Conservation (phyloP, 768 basidiomycete species). For the Pleurotus eryngii region DNA sequence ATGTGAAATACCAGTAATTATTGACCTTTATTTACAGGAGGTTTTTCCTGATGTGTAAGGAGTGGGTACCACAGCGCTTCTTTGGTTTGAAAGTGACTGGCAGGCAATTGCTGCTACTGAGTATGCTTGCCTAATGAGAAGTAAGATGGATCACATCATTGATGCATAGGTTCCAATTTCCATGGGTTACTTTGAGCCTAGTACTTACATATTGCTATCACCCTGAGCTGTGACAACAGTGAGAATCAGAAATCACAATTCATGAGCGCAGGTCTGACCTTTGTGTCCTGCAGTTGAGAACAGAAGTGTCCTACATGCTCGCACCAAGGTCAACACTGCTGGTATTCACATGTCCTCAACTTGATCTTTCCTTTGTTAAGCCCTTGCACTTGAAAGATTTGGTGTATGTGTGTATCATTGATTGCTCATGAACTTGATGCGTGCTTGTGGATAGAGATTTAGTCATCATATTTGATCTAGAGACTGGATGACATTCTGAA, state of each 20-base stretch:
- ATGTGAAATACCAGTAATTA: too few relatives aligned
- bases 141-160: slow-evolving; percentile 25
- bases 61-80: slow-evolving; percentile 42
- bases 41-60: too few relatives aligned
- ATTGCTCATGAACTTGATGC: too few relatives aligned
- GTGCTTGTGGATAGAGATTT: too few relatives aligned
- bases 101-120: slow-evolving; percentile 28
- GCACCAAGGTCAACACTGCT: slow-evolving; percentile 30
- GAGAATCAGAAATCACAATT: too few relatives aligned
- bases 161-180: slow-evolving; percentile 23
- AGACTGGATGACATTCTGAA: too few relatives aligned
- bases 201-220: too few relatives aligned
- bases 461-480: too few relatives aligned
- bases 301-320: slow-evolving; percentile 25
- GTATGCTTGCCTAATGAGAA: slow-evolving; percentile 38
- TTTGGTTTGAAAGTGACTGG: slow-evolving; percentile 18
- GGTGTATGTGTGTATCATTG: too few relatives aligned
- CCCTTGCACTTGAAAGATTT: too few relatives aligned
- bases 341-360: slow-evolving; percentile 33
- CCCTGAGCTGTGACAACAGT: too few relatives aligned
- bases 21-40: too few relatives aligned
- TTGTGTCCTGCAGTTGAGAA: slow-evolving; percentile 18
- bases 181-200: slow-evolving; percentile 16
- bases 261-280: slow-evolving; percentile 11
- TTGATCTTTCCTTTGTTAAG: neutral